Conservation (phyloP, 176 grass and related monocot genomes). For the Musa schizocarpa region DNA sequence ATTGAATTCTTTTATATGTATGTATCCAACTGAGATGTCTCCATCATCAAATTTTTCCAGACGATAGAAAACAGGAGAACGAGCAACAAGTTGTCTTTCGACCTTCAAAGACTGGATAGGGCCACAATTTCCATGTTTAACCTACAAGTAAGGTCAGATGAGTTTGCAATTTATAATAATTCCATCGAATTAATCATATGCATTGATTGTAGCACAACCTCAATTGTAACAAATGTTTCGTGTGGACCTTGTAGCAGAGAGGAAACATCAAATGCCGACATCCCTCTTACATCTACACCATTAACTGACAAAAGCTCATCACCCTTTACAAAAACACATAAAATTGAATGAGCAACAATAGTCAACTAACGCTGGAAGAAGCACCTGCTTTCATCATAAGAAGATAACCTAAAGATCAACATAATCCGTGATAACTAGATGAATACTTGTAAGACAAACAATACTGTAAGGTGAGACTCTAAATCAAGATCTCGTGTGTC, state of each 20-base stretch:
- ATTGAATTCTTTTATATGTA: conserved; percentile 97
- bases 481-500: not conserved
- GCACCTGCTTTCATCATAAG: not conserved
- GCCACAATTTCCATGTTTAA: conserved; percentile 83
- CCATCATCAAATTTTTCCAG: conserved; percentile 70
- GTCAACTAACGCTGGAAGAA: not conserved
- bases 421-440: not conserved
- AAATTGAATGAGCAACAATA: not conserved
- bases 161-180: conserved; percentile 23
- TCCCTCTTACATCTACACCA: conserved; percentile 60
- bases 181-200: not conserved
- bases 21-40: conserved; percentile 71
- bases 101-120: conserved; percentile 79
- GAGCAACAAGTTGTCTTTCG: conserved; percentile 77
- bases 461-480: not conserved
- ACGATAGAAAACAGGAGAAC: conserved; percentile 76
- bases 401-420: not conserved
- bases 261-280: conserved; percentile 88
- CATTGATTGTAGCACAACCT: conserved; percentile 36
- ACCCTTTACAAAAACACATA: conserved; percentile 49
- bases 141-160: conserved; percentile 30
- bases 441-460: not conserved
- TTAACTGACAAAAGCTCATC: conserved; percentile 95
- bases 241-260: conserved; percentile 89
- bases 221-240: conserved; percentile 83